Conservation (phyloP, 1,139 yeast species). For the Lodderomyces theae region DNA sequence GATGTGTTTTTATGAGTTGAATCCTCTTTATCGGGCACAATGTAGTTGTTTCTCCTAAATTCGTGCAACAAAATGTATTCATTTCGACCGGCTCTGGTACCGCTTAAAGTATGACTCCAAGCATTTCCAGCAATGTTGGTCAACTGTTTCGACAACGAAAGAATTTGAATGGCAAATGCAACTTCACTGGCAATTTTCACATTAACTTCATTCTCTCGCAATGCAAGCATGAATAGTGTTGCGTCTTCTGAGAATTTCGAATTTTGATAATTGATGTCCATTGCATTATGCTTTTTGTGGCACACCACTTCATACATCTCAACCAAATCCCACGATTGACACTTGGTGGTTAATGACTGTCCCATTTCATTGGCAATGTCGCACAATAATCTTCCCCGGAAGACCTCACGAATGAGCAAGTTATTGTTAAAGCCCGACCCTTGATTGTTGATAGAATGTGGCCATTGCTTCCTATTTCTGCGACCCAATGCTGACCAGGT, state of each 20-base stretch:
- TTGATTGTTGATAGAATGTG: constrained; percentile 52
- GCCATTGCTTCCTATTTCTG: constrained; percentile 72
- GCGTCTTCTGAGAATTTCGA: constrained; percentile 69
- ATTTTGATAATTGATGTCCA: constrained; percentile 72
- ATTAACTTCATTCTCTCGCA: constrained; percentile 66
- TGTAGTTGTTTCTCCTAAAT: constrained; percentile 73
- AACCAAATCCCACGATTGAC: constrained; percentile 93
- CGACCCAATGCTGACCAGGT: constrained; percentile 89
- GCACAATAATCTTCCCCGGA: constrained; percentile 85
- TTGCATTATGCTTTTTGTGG: constrained; percentile 54
- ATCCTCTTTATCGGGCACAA: constrained; percentile 85
- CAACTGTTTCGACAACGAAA: constrained; percentile 85
- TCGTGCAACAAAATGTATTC: constrained; percentile 93
- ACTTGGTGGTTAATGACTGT: constrained; percentile 82
- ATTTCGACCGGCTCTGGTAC: constrained; percentile 95
- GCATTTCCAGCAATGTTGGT: constrained; percentile 96
- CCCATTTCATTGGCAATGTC: constrained; percentile 96
- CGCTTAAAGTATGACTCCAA: constrained; percentile 93
- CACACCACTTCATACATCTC: constrained; percentile 87
- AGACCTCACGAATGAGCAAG: constrained; percentile 61
- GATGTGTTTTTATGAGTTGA: constrained; percentile 44
- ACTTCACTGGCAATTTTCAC: constrained; percentile 75
- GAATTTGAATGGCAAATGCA: constrained; percentile 78
- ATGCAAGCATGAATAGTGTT: constrained; percentile 60
- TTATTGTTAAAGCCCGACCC: constrained; percentile 40